Evolutionary conservation across 2,329 filamentous ascomycete species (phyloP).

Genomic region (Xylariales sp.): DNA sequence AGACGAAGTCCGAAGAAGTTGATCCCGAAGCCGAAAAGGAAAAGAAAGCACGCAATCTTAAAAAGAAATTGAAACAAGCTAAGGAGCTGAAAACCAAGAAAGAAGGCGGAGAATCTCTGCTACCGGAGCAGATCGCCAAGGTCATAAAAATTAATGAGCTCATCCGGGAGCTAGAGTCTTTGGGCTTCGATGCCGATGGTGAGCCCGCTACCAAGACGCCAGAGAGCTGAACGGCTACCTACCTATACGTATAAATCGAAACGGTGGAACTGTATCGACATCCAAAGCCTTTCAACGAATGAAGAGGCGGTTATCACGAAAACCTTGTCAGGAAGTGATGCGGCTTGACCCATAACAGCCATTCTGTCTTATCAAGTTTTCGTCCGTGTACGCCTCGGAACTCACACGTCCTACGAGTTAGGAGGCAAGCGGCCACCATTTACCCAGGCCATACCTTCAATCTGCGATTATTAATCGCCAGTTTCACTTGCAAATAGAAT

Average conservation of each 20-base stretch:
- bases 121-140: slow-evolving; percentile 97
- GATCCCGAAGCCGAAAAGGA: slow-evolving; percentile 84
- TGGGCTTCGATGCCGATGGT: slow-evolving; percentile 86
- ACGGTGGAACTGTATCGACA: neutral
- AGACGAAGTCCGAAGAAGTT: slow-evolving; percentile 53
- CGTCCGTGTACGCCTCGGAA: slow-evolving; percentile 23
- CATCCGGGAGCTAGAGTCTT: slow-evolving; percentile 83
- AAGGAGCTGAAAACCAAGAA: slow-evolving; percentile 92
- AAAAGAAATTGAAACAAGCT: slow-evolving; percentile 95
- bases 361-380: slow-evolving; percentile 50
- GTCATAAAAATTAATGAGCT: slow-evolving; percentile 97
- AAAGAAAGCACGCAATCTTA: slow-evolving; percentile 90
- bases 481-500: slow-evolving; percentile 1
- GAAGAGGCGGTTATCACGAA: slow-evolving; percentile 4
- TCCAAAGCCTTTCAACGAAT: slow-evolving; percentile 4
- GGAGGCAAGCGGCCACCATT: neutral
- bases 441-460: neutral
- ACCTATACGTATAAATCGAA: neutral
- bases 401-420: neutral
- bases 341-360: slow-evolving; percentile 18
- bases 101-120: slow-evolving; percentile 81
- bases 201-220: slow-evolving; percentile 54
- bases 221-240: slow-evolving; percentile 26
- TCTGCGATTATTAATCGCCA: neutral
- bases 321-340: slow-evolving; percentile 40